Evolutionary conservation across 148 eudicot genomes (phyloP), one percentile per base, ranked within the genome.

Genomic region (Fallopia convolvulus): DNA sequence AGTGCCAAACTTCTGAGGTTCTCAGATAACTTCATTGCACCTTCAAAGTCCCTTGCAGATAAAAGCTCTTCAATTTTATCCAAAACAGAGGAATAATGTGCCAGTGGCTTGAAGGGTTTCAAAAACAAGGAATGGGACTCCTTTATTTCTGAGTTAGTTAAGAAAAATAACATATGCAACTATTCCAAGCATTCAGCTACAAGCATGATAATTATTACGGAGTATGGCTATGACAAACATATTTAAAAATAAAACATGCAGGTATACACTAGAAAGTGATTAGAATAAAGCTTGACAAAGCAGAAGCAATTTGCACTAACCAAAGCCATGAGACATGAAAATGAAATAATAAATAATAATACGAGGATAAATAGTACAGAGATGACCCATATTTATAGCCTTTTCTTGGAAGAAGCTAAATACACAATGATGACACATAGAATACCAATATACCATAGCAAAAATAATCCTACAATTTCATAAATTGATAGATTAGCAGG

Each of bases 71-170:
- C 90, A 42, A 92, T 90, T 85, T 85, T 78, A 82, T 88, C 89
- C 90, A 90, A 77, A 61, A 86, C 56, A 26, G 78, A 78, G 70
- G 88, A 80, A 86, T 89, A 89, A 80, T 87, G 86, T 75, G 84
- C 87, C 79, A 95, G 79, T 46, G 97, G 99, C 82, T 92, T 89
- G 84, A 91, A 92, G 83, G 99, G 86, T 87, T 85, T 92, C 82
- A 95, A 92, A 63, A 71, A 52, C 70, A 90, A 85, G 50, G 97
- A 90, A 76, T 84, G 83, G 30, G 97, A 88, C 85, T 89, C 86
- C 87, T 92, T 95, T 41, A 90, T 74, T 75, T 89, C 99, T 95
- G 76, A 79, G 58, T 70, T 80, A 80, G 90, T 89, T 80, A 88
- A 90, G 93, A 48, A 18, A 74, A 78, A 42, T 2, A 73, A 46